Evolutionary conservation across 2,329 filamentous ascomycete genomes (phyloP), one percentile per base, ranked within the genome.

Genomic region (Penicillium rolfsii): DNA sequence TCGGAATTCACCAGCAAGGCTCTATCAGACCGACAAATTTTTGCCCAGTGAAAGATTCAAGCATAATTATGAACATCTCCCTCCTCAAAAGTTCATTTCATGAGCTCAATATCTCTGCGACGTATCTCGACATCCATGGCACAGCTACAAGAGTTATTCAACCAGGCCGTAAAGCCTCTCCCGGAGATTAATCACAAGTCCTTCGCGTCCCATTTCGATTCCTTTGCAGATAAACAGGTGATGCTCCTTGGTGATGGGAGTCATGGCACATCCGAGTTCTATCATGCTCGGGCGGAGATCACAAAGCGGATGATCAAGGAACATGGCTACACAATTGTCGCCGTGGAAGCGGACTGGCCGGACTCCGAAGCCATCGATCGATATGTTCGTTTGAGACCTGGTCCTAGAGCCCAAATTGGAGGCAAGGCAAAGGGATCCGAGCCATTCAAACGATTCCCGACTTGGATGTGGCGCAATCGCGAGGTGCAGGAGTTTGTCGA

Each of bases 221-320:
- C 57, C 30, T 80, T 77, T 62, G 76, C 70, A 4, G 67, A 72
- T 22, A 77, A 75, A 52, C 74, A 75, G 35, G 68, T 82, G 19
- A 75, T 81, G 24, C 75, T 82, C 5, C 72, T 82, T 9, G 80
- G 80, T 0, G 80, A 82, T 63, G 79, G 75, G 36, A 82, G 78
- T 60, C 83, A 85, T 68, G 83, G 83, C 30, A 85, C 83, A 3
- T 85, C 83, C 0, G 83, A 85, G 59, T 85, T 84, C 74, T 85
- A 85, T 66, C 61, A 72, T 30, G 82, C 81, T 3, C 80, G 83
- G 14, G 81, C 82, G 16, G 79, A 79, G 41, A 82, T 85, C 52
- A 85, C 82, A 1, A 80, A 83, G 61, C 77, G 78, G 48, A 73
- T 84, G 26, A 81, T 85, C 62, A 63, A 77, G 6, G 66, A 80